Evolutionary conservation across 2,329 filamentous ascomycete genomes (phyloP).

Genomic region (Pseudocercospora crystallina): DNA sequence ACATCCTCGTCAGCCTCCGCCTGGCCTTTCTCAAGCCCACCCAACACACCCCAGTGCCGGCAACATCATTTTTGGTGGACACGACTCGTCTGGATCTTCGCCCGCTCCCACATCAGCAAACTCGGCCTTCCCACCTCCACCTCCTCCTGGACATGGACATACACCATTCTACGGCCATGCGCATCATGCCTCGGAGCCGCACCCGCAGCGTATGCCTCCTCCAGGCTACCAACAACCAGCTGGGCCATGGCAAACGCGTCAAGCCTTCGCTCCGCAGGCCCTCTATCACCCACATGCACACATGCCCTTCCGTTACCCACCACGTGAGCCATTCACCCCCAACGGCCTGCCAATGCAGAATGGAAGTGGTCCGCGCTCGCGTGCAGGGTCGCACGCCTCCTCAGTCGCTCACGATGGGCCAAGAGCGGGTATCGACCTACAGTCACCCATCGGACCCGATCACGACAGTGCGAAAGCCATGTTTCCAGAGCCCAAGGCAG

Average conservation of each 20-base stretch:
- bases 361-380: constrained; percentile 21
- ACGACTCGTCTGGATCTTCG: constrained; percentile 39
- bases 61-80: constrained; percentile 41
- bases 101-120: constrained; percentile 34
- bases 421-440: constrained; percentile 20
- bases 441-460: constrained; percentile 23
- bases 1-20: constrained; percentile 9
- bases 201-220: constrained; percentile 10
- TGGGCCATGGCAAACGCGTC: constrained; percentile 18
- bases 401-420: constrained; percentile 9
- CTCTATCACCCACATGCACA: constrained; percentile 19
- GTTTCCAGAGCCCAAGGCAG: constrained; percentile 12
- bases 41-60: constrained; percentile 27
- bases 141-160: constrained; percentile 14
- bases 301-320: constrained; percentile 27
- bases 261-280: constrained; percentile 17
- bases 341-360: constrained; percentile 18
- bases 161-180: constrained; percentile 24
- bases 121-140: constrained; percentile 23
- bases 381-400: constrained; percentile 30
- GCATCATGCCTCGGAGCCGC: constrained; percentile 30
- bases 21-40: constrained; percentile 19
- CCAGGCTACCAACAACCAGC: constrained; percentile 13
- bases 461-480: constrained; percentile 15
- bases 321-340: constrained; percentile 26